Conservation (phyloP, 805 yeast species). For the Candida ipomoeae region DNA sequence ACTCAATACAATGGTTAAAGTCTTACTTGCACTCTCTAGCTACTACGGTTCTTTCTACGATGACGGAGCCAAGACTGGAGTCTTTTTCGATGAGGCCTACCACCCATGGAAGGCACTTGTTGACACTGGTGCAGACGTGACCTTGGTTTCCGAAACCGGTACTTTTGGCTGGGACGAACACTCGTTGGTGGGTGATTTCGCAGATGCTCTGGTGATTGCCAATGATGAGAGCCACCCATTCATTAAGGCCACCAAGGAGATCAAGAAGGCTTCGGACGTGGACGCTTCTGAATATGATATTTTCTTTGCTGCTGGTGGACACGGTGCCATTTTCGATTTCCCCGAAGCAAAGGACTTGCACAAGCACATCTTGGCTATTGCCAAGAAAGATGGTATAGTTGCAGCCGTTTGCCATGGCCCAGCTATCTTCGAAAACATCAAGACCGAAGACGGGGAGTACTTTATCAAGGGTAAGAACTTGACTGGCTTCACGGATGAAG, state of each 20-base stretch:
- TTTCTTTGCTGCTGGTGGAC: slow-evolving; percentile 65
- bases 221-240: slow-evolving; percentile 35
- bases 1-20: slow-evolving; percentile 28
- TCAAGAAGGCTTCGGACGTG: slow-evolving; percentile 48
- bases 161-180: slow-evolving; percentile 54
- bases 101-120: slow-evolving; percentile 53
- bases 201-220: slow-evolving; percentile 39
- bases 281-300: slow-evolving; percentile 47
- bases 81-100: slow-evolving; percentile 53
- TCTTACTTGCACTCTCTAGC: slow-evolving; percentile 41
- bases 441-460: slow-evolving; percentile 34
- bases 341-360: slow-evolving; percentile 48
- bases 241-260: slow-evolving; percentile 31
- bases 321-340: slow-evolving; percentile 56
- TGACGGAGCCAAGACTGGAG: slow-evolving; percentile 60
- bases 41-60: slow-evolving; percentile 44
- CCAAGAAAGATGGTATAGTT: slow-evolving; percentile 50
- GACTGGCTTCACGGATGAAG: slow-evolving; percentile 60
- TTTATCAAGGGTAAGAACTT: slow-evolving; percentile 50
- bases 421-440: slow-evolving; percentile 48
- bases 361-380: slow-evolving; percentile 43
- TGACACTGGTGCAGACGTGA: slow-evolving; percentile 49
- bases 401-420: slow-evolving; percentile 71
- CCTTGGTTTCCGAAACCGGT: slow-evolving; percentile 58
- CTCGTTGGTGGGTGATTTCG: slow-evolving; percentile 41